phyloP scores from a whole-genome alignment of 768 basidiomycete genomes.

The Favolaschia claudopus region DNA sequence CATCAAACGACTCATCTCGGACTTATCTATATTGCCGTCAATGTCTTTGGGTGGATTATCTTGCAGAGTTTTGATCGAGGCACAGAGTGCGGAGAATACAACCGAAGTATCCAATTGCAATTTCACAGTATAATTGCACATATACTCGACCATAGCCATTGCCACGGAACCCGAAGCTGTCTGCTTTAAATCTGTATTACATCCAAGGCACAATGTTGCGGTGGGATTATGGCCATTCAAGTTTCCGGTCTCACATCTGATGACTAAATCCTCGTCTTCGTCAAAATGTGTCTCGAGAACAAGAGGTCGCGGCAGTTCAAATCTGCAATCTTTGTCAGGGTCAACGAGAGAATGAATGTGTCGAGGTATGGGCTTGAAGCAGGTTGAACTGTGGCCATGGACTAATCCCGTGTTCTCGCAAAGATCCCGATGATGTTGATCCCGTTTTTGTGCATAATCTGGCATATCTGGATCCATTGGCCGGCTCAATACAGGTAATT shows the following conservation, averaged over 20 bases:
- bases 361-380: no score
- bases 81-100: slow-evolving; percentile 25
- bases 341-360: no score
- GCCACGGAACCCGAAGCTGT: slow-evolving; percentile 22
- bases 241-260: no score
- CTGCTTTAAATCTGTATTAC: slow-evolving; percentile 18
- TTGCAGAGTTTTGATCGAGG: slow-evolving; percentile 17
- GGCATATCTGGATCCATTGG: not conserved
- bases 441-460: not conserved
- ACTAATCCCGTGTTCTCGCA: slow-evolving; percentile 4
- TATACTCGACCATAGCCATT: slow-evolving; percentile 20
- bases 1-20: slow-evolving; percentile 3
- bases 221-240: slow-evolving; percentile 14
- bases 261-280: not conserved
- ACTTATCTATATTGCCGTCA: slow-evolving; percentile 16
- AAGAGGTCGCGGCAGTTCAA: not conserved
- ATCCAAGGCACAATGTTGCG: no score
- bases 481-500: not conserved
- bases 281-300: slow-evolving; percentile 1
- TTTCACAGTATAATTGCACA: slow-evolving; percentile 19
- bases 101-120: slow-evolving; percentile 14
- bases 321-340: slow-evolving; percentile 13
- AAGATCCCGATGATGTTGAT: slow-evolving; percentile 11
- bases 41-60: slow-evolving; percentile 19
- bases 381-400: slow-evolving; percentile 8